A percentile compares a stretch with the other conserved stretches of the same genome.
phyloP scores from a whole-genome alignment of 768 basidiomycete genomes.

The Podaxis mareebaensis region DNA sequence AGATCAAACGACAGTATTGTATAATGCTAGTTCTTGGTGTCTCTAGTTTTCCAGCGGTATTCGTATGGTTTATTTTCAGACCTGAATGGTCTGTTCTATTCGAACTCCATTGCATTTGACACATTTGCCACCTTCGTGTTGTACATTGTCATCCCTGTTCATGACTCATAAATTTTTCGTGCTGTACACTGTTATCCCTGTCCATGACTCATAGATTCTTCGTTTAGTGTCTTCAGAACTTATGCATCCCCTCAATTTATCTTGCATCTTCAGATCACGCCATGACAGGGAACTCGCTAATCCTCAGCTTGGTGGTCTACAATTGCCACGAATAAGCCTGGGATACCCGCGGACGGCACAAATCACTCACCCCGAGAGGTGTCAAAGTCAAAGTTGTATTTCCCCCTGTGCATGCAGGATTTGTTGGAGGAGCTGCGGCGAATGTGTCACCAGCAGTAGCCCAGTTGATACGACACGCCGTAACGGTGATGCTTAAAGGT shows the following conservation, averaged over 20 bases:
- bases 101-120: not conserved
- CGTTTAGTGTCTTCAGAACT: not conserved
- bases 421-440: slow-evolving; percentile 45
- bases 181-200: not conserved
- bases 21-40: not conserved
- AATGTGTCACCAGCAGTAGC: slow-evolving; percentile 47
- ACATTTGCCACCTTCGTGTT: not conserved
- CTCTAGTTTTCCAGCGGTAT: not conserved
- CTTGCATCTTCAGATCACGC: not conserved
- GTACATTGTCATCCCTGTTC: not conserved
- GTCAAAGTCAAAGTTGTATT: slow-evolving; percentile 43
- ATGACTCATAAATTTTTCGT: not conserved
- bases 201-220: not conserved
- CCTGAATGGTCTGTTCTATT: not conserved
- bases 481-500: slow-evolving; percentile 46
- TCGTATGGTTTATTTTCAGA: not conserved
- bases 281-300: slow-evolving; percentile 41
- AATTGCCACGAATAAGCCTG: not conserved
- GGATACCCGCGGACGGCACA: not conserved
- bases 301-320: slow-evolving; percentile 39
- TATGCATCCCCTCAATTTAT: not conserved
- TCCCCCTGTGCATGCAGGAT: slow-evolving; percentile 42
- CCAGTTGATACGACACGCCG: slow-evolving; percentile 54
- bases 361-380: slow-evolving; percentile 47
- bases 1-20: not conserved